Evolutionary conservation across 2,329 filamentous ascomycete genomes (phyloP), one percentile per base, ranked within the genome.

Genomic region (Monilinia polystroma): DNA sequence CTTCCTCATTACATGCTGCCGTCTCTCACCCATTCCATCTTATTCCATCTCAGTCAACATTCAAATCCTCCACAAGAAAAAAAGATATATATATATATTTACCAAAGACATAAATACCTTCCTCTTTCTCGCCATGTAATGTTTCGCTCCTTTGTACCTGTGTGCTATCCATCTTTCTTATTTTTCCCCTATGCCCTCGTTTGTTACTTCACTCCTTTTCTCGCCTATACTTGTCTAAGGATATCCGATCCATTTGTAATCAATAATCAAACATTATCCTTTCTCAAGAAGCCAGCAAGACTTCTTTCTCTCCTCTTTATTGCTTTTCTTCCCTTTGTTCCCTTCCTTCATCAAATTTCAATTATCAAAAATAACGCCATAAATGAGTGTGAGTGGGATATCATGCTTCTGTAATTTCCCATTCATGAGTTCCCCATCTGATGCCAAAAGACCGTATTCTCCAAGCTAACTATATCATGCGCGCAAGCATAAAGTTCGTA

Each of bases 231-330:
- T 20, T n/a, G 23, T 49, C 45, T 7, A 11, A 49, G 8, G 1
- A 49, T 49, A 8, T 18, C 6, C 8, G 8, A 41, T 41, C 38
- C 38, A 14, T 41, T 20, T 4, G 18, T 12, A 26, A 49, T 5
- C 20, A 35, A 35, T 56, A 64, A 8, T 45, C 49, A 64, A 64
- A 64, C 20, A 64, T 64, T 64, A 64, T 57, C 52, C 62, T 35
- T 57, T 12, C 52, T 41, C 26, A 20, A 32, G 16, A 41, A 43
- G 29, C 49, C 16, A 52, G n/a, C 11, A 51, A 43, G 16, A 43
- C 41, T 43, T 5, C 10, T 2, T 12, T 14, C 47, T 11, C 11
- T 12, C 10, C 47, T 23, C 11, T 23, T 10, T 3, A 51, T 49
- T 7, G 12, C 5, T 4, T 29, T 29, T 29, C 29, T 29, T 29